A percentile compares a stretch with the other conserved stretches of the same genome.
phyloP scores from a whole-genome alignment of 2,329 filamentous ascomycete genomes.

The Dactylella cylindrospora region DNA sequence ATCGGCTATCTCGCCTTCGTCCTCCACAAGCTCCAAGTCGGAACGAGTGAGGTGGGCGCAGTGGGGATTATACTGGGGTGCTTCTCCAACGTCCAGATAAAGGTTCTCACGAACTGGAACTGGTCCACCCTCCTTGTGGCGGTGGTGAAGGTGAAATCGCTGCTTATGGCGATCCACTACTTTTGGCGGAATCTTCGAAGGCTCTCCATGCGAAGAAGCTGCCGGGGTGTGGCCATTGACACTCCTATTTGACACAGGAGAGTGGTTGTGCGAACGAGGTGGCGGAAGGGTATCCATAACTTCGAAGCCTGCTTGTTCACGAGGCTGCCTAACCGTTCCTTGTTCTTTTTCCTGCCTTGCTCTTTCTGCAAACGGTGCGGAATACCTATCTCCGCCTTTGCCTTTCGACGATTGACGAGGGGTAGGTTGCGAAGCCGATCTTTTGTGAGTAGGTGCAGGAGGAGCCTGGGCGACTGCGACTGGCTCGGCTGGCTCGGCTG shows the following conservation, averaged over 20 bases:
- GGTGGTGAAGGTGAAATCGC: conserved; percentile 22
- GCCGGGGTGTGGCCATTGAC: conserved; percentile 18
- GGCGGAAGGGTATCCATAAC: conserved; percentile 40
- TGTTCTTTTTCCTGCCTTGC: conserved; percentile 38
- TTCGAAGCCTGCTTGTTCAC: conserved; percentile 32
- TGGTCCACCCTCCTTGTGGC: background rate
- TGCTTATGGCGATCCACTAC: conserved; percentile 22
- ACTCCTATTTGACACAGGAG: conserved; percentile 26
- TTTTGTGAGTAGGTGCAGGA: conserved; percentile 20
- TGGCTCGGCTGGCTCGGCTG: conserved; percentile 5
- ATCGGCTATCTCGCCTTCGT: conserved; percentile 24
- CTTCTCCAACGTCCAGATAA: conserved; percentile 26
- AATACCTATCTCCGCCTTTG: conserved; percentile 34
- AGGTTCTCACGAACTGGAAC: conserved; percentile 16
- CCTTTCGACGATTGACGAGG: conserved; percentile 27
- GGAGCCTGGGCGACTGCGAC: conserved; percentile 4
- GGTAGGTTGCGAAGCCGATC: conserved; percentile 27
- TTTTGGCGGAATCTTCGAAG: conserved; percentile 24
- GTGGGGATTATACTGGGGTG: conserved; percentile 15
- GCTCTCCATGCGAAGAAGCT: conserved; percentile 16
- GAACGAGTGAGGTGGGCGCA: conserved; percentile 30
- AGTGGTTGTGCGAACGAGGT: conserved; percentile 22
- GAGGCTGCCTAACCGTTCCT: conserved; percentile 29
- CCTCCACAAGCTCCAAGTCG: conserved; percentile 30
- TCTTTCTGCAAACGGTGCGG: conserved; percentile 40